Evolutionary conservation across 352 stramenopile genomes (phyloP).

Genomic region (Thraustochytrium aureum): DNA sequence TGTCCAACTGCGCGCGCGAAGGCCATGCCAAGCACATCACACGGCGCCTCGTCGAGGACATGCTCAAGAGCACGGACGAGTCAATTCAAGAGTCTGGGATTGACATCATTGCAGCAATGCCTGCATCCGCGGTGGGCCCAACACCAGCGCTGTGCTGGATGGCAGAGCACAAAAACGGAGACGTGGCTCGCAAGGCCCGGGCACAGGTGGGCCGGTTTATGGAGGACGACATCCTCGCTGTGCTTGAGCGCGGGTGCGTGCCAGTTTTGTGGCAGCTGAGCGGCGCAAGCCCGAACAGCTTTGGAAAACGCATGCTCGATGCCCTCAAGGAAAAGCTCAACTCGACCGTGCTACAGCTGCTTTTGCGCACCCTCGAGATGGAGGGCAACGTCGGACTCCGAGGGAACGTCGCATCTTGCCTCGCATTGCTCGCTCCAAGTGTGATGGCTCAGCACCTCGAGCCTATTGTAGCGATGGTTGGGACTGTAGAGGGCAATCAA

Average conservation of each 20-base stretch:
- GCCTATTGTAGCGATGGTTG: not conserved
- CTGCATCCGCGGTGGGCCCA: not conserved
- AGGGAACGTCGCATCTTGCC: not conserved
- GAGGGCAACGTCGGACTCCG: not conserved
- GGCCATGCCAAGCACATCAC: not conserved
- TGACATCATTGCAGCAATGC: not conserved
- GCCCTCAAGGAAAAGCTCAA: not conserved
- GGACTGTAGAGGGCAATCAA: not conserved
- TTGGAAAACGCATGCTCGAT: not conserved
- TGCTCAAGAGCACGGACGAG: not conserved
- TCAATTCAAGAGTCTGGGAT: not conserved
- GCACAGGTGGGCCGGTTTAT: not conserved
- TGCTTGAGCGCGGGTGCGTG: conserved; percentile 11
- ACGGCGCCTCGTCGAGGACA: not conserved
- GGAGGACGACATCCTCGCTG: not conserved
- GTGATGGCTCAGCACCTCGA: not conserved
- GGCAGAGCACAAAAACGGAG: not conserved
- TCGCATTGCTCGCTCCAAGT: not conserved
- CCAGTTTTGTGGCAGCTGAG: not conserved
- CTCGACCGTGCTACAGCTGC: not conserved
- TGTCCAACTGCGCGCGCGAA: not conserved
- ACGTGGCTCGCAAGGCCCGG: not conserved
- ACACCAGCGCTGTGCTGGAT: conserved; percentile 18
- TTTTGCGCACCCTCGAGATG: not conserved
- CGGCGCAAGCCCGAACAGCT: not conserved